Conservation (phyloP, 2,329 filamentous ascomycete species). For the Lachnellula suecica region DNA sequence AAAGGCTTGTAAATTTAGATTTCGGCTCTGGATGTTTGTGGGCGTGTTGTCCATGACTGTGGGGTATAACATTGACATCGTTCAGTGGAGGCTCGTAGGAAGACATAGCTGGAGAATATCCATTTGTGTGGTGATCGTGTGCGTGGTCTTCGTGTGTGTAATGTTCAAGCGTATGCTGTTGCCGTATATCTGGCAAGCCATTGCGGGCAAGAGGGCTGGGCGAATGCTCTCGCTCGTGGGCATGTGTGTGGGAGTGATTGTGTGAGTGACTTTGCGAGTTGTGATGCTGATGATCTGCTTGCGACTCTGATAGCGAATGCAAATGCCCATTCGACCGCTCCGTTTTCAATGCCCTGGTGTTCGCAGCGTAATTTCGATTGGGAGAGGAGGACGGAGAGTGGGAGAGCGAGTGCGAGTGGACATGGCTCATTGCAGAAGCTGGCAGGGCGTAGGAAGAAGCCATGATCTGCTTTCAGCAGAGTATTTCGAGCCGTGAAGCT, state of each 20-base stretch:
- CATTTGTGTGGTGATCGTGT: too few relatives aligned
- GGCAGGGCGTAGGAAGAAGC: slow-evolving; percentile 35
- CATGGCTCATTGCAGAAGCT: slow-evolving; percentile 31
- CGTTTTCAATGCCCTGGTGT: slow-evolving; percentile 20
- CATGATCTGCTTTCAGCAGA: slow-evolving; percentile 22
- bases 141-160: too few relatives aligned
- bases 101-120: too few relatives aligned
- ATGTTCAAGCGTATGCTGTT: slow-evolving; percentile 17
- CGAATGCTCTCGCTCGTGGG: slow-evolving; percentile 15
- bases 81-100: slow-evolving; percentile 24
- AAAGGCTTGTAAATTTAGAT: slow-evolving; percentile 68
- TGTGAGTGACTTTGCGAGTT: slow-evolving; percentile 12
- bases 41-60: slow-evolving; percentile 20
- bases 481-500: slow-evolving; percentile 5
- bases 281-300: slow-evolving; percentile 14
- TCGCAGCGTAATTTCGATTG: slow-evolving; percentile 25
- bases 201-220: too few relatives aligned
- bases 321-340: slow-evolving; percentile 28
- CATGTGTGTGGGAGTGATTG: slow-evolving; percentile 12
- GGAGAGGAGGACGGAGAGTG: slow-evolving; percentile 37
- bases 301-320: slow-evolving; percentile 29
- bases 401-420: slow-evolving; percentile 37
- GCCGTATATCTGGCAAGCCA: too few relatives aligned
- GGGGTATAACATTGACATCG: slow-evolving; percentile 15
- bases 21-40: slow-evolving; percentile 40